Base-by-base conservation (phyloP, 441 rosid genomes). In the Melastoma candidum region DNA sequence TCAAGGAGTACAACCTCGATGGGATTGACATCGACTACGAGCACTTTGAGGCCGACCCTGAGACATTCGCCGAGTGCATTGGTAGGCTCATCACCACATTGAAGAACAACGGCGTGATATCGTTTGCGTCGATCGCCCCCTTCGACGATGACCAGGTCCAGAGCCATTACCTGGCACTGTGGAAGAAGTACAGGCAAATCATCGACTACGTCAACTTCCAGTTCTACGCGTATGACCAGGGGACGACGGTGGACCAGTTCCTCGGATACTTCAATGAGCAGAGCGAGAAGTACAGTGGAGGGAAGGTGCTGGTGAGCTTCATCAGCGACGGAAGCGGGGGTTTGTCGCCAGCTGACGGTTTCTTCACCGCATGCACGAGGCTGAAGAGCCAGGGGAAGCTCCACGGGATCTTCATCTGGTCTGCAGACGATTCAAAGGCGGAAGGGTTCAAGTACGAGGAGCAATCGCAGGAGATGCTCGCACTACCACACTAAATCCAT, bases 171-270 rank as follows among this genome's bases (percentile, higher is more conserved):
- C 10, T 57, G 63, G 72, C 80, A 25, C 47, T 71, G 66, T 75
- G 80, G 77, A 66, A 52, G 11, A 71, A 53, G 26, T 72, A 72
- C 48, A 68, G 80, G 12, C 46, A 69, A 57, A 39, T 67, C 24
- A 75, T 75, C 52, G 75, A 69, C 61, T 75, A 72, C 48, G 75
- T 75, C 51, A 69, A 72, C 63, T 72, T 75, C 74, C 77, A 75
- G 48, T 75, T 75, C 54, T 72, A 75, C 2, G 80, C 80, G 2
- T 75, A 75, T 12, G 73, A 67, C 51, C 7, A 62, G 45, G 73
- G 69, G 44, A 72, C 75, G 44, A 57, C 71, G 0, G 74, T 75
- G 32, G 55, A 65, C 53, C 67, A 72, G 51, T 69, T 75, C 27
- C 26, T 76, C 39, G 26, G 62, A 26, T 72, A 76, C 71, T 76